phyloP scores from a whole-genome alignment of 345 rosid species.

The Eucalyptus urophylla region DNA sequence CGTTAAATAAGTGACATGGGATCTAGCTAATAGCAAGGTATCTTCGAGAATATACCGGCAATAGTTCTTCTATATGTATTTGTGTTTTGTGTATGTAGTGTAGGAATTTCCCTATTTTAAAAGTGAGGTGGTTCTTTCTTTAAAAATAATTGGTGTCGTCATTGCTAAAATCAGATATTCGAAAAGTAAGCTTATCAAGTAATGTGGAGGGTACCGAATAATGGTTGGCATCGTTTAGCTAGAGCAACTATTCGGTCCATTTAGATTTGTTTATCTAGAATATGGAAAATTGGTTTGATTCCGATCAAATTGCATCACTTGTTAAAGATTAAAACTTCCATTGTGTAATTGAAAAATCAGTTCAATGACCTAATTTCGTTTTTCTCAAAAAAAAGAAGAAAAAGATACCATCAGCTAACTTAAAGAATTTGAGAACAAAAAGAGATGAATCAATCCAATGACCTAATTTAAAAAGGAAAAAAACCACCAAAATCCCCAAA shows the following conservation, averaged over 20 bases:
- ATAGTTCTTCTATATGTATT: not conserved
- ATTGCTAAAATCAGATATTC: not conserved
- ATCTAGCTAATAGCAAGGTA: not conserved
- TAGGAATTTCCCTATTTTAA: not conserved
- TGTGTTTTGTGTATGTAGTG: not conserved
- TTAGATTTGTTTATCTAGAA: not conserved
- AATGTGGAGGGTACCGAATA: not conserved
- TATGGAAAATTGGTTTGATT: not conserved
- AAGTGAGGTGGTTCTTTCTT: not conserved
- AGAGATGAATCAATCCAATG: not conserved
- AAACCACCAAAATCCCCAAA: not conserved
- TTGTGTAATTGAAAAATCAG: not conserved
- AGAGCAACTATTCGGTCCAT: not conserved
- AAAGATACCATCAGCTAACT: not conserved
- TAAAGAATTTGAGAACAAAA: no score
- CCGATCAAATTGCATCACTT: not conserved
- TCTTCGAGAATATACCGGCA: not conserved
- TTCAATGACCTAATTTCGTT: not conserved
- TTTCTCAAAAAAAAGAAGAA: not conserved
- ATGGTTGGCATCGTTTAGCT: not conserved
- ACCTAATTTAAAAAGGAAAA: not conserved
- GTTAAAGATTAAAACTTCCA: not conserved
- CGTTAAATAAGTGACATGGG: not conserved
- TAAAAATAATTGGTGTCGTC: not conserved
- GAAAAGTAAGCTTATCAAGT: not conserved